Evolutionary conservation across 177 flowering plant genomes (phyloP), one percentile per base, ranked within the genome.

Genomic region (Vitis hybrid): DNA sequence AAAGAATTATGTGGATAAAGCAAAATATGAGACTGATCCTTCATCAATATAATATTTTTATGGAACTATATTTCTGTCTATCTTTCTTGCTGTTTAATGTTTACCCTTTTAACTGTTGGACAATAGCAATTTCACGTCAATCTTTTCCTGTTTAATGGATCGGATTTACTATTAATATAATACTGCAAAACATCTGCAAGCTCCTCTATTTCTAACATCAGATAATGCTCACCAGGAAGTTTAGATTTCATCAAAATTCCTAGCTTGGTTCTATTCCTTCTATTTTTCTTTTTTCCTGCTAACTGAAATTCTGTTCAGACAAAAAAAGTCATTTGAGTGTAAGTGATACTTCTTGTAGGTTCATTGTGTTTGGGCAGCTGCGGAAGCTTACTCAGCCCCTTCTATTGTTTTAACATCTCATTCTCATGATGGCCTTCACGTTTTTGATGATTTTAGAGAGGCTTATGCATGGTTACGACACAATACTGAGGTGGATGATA

Each of bases 301-400:
- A 62, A 7, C 3, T 14, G 10, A 18, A 27, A 21, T 64, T 56
- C 56, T 32, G 21, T n/a, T 58, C 49, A 58, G 3, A 9, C 30
- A 7, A 7, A 50, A 21, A 48, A 12, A 65, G 46, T 10, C 27
- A 15, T 56, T 49, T 66, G 32, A 60, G 56, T 62, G 24, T 46
- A 40, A 68, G n/a, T 57, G 12, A 17, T 67, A 15, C 55, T 67
- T 27, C 18, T 56, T 83, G 84, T 66, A 96, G 99, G 86, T 96
- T 75, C 99, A 96, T 77, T 88, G 92, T 84, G 99, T 96, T 59
- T 96, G 99, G 99, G 99, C 99, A 21, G 99, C 99, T 13, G 97
- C 98, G 58, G 98, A 95, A 82, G 99, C 99, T 71, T 95, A 95
- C 80, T 95, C 99, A 62, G 98, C 99, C 21, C 99, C 99, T 17